Conservation (phyloP, 176 grass and related monocot genomes). For the Oryza coarctata region DNA sequence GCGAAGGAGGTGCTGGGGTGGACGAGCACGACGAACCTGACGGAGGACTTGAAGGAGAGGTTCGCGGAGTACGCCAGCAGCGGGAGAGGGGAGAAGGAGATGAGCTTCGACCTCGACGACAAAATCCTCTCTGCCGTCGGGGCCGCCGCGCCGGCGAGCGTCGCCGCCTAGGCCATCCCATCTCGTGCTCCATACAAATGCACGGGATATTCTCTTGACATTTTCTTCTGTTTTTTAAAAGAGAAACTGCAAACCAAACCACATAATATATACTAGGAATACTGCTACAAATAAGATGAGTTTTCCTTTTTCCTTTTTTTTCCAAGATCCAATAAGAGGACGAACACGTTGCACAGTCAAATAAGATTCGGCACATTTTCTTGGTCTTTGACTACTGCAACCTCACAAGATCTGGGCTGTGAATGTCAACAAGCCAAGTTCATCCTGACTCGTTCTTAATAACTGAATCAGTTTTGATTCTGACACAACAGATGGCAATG, state of each 20-base stretch:
- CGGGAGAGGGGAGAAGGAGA: slow-evolving; percentile 67
- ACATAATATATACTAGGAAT: not conserved
- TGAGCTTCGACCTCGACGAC: slow-evolving; percentile 79
- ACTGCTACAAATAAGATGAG: not conserved
- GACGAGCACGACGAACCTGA: slow-evolving; percentile 73
- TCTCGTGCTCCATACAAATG: too few relatives aligned
- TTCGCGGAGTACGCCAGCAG: slow-evolving; percentile 73
- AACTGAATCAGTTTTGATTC: not conserved
- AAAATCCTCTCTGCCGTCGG: slow-evolving; percentile 62
- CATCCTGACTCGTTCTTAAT: not conserved
- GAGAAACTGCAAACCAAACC: not conserved
- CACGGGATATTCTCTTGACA: too few relatives aligned
- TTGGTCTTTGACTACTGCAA: not conserved
- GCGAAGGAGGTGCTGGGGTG: slow-evolving; percentile 84
- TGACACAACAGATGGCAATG: too few relatives aligned
- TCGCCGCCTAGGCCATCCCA: not conserved
- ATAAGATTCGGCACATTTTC: not conserved
- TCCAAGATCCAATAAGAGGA: not conserved
- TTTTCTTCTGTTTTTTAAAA: too few relatives aligned
- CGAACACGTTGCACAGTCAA: not conserved
- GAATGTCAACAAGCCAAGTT: not conserved
- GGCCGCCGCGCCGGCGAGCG: not conserved
- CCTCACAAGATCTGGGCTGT: not conserved
- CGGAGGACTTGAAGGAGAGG: slow-evolving; percentile 88
- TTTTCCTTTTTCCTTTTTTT: not conserved